A percentile compares a stretch with the other conserved stretches of the same genome.
Evolutionary conservation across 73 alveolate genomes (phyloP).

Genomic region (Durusdinium trenchii): DNA sequence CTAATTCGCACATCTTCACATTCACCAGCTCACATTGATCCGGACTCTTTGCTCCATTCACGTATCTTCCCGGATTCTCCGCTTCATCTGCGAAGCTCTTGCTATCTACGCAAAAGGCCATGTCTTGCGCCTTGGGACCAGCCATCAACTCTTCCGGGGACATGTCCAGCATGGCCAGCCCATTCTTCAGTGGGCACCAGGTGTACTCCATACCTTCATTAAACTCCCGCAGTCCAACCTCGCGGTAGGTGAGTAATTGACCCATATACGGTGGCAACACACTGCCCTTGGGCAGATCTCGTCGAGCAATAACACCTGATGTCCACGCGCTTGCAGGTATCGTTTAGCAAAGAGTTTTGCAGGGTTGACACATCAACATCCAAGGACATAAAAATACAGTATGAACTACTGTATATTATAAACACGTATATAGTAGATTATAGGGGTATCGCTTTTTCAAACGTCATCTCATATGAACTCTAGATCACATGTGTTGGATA

Average conservation of each 20-base stretch:
- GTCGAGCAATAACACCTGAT: constrained; percentile 43
- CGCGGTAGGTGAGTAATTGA: constrained; percentile 44
- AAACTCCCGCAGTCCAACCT: constrained; percentile 62
- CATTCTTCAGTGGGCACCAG: constrained; percentile 80
- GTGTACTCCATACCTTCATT: constrained; percentile 61
- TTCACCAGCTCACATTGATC: constrained; percentile 33
- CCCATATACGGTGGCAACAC: constrained; percentile 61
- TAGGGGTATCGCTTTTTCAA: too few relatives aligned
- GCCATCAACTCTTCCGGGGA: constrained; percentile 29
- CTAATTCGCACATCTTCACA: constrained; percentile 69
- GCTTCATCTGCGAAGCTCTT: neutral
- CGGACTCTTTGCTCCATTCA: constrained; percentile 13
- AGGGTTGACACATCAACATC: too few relatives aligned
- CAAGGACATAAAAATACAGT: too few relatives aligned
- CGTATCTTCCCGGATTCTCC: constrained; percentile 41
- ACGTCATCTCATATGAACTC: too few relatives aligned
- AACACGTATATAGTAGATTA: too few relatives aligned
- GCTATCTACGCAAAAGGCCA: constrained; percentile 76
- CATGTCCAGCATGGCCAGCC: constrained; percentile 28
- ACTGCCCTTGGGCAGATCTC: constrained; percentile 51
- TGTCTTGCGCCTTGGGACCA: constrained; percentile 27
- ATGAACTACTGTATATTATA: too few relatives aligned
- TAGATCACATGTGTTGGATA: too few relatives aligned
- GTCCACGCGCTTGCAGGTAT: too few relatives aligned
- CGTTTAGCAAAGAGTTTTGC: too few relatives aligned